Evolutionary conservation across 371 early-diverging fungal genomes (phyloP), one percentile per base, ranked within the genome.

Genomic region (Fennellomyces sp.): DNA sequence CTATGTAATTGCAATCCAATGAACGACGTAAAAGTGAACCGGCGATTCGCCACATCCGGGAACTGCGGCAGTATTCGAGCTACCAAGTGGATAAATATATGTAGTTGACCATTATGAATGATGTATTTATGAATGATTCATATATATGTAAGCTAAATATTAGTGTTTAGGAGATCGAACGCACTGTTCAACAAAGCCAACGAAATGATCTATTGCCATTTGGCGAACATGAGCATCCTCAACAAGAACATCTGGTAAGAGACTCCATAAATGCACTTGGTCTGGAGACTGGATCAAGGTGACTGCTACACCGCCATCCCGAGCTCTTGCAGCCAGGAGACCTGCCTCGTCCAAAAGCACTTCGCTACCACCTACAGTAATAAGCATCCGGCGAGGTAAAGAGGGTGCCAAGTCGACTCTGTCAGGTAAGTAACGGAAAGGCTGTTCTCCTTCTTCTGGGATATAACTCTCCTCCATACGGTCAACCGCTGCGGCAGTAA

Each of bases 151-250:
- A n/a, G n/a, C n/a, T n/a, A n/a, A n/a, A n/a, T n/a, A n/a, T 45
- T 45, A 45, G n/a, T 21, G 21, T 45, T 45, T 45, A 8, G 8
- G 23, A 23, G 45, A 25, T 36, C 55, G 55, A 31, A 54, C 28
- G 39, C 38, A 54, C 28, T 38, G 55, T 27, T 54, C 56, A 28
- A 61, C 61, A 66, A 99, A 89, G 17, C 93, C 84, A 38, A 97
- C 94, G 93, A 92, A 3, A 97, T 99, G 60, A 91, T 91, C 4
- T 96, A 91, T 10, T 97, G 72, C 11, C 85, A 82, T 53, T 90
- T 90, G 17, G 94, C 94, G 51, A 87, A 63, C 56, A 31, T 55
- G 26, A 0, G 3, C 19, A 28, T 77, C 73, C 1, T 64, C 23
- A 4, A 64, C 58, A 23, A 69, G 33, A 12, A 63, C 49, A 25